Conservation (phyloP, 805 yeast genomes). For the Priceomyces castillae region DNA sequence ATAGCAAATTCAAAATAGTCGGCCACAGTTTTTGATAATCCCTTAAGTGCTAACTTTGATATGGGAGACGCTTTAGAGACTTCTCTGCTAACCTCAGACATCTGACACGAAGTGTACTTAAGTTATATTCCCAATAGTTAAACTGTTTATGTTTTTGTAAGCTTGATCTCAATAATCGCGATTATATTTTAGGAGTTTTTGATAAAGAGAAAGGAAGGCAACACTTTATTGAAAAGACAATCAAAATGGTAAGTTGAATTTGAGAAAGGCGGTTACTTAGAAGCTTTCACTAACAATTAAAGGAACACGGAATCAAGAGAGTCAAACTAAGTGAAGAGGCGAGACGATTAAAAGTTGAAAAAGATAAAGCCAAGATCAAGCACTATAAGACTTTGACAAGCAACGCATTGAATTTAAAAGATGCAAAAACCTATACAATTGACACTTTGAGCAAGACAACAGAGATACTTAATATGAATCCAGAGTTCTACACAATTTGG, state of each 20-base stretch:
- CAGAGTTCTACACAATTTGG: conserved; percentile 90
- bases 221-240: background rate
- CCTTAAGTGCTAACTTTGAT: conserved; percentile 60
- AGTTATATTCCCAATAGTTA: no score
- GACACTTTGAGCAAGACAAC: conserved; percentile 54
- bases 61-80: conserved; percentile 1
- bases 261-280: background rate
- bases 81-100: background rate
- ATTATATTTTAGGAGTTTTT: background rate
- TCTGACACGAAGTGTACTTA: no score
- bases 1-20: conserved; percentile 85
- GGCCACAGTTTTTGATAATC: conserved; percentile 73
- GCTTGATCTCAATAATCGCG: no score
- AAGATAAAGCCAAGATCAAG: conserved; percentile 61
- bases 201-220: background rate
- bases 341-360: conserved; percentile 45
- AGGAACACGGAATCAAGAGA: conserved; percentile 73
- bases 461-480: conserved; percentile 60
- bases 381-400: conserved; percentile 49
- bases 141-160: no score
- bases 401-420: conserved; percentile 36
- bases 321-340: conserved; percentile 56
- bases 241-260: conserved; percentile 4
- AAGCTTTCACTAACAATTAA: conserved; percentile 12
- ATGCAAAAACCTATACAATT: conserved; percentile 14